These are phyloP conservation scores for Cubamyces lactineus DNA, from an alignment of 768 basidiomycete species.

Conservation along the genomic window DNA sequence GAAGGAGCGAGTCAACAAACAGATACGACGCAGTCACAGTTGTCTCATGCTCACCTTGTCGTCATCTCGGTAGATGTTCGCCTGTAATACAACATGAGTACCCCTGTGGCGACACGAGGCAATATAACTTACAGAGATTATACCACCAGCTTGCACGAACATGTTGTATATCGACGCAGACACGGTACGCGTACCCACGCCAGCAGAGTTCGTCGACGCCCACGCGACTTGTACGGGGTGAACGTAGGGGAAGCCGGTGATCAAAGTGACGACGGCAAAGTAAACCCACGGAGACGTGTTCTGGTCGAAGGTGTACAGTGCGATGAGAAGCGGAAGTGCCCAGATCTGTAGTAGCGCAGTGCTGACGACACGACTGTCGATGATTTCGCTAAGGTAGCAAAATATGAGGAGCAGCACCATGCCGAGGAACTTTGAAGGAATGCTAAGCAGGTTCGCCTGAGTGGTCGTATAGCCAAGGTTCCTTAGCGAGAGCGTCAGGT, in stretches of 20 bases:
- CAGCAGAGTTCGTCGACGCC: constrained; percentile 62
- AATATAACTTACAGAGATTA: constrained; percentile 41
- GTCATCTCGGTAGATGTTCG: constrained; percentile 61
- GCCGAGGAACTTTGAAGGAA: constrained; percentile 62
- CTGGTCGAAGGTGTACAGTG: constrained; percentile 53
- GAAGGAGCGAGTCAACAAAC: neutral
- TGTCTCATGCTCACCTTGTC: constrained; percentile 36
- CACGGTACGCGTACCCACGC: constrained; percentile 57
- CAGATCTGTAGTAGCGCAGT: constrained; percentile 61
- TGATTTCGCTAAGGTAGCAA: constrained; percentile 52
- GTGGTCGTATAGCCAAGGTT: constrained; percentile 67
- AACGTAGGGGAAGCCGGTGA: constrained; percentile 51
- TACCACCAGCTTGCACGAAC: constrained; percentile 62
- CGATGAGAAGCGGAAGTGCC: constrained; percentile 64
- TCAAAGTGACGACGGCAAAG: constrained; percentile 55
- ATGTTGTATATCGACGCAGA: constrained; percentile 60
- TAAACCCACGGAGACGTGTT: constrained; percentile 60
- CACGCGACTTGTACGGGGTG: constrained; percentile 48
- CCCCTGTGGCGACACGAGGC: neutral
- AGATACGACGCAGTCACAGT: neutral
- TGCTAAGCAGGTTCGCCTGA: constrained; percentile 61
- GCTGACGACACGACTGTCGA: constrained; percentile 60
- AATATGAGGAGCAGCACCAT: constrained; percentile 47
- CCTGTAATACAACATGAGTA: constrained; percentile 25
- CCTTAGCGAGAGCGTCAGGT: constrained; percentile 65